Evolutionary conservation across 495 filamentous ascomycete genomes (phyloP).

Genomic region (Tuber indicum): DNA sequence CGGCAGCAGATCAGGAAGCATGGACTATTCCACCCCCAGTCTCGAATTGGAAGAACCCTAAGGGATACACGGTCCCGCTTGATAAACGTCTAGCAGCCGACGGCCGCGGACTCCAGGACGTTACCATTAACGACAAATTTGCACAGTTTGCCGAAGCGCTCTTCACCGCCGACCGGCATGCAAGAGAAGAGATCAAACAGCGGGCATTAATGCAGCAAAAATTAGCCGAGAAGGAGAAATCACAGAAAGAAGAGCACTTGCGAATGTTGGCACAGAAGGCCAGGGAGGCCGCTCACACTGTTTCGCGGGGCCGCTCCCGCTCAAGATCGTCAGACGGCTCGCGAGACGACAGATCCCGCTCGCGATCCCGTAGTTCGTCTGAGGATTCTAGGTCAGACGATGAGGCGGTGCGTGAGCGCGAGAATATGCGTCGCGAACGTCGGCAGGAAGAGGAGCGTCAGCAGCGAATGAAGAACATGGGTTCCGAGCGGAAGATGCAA

Average conservation of each 20-base stretch:
- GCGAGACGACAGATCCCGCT: constrained; percentile 30
- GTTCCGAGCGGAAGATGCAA: constrained; percentile 79
- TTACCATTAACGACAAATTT: constrained; percentile 98
- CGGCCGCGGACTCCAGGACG: constrained; percentile 85
- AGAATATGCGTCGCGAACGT: constrained; percentile 68
- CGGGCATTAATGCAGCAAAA: constrained; percentile 92
- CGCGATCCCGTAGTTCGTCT: constrained; percentile 47
- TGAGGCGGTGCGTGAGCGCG: constrained; percentile 67
- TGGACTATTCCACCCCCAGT: constrained; percentile 95
- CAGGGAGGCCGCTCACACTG: constrained; percentile 63
- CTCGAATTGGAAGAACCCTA: constrained; percentile 98
- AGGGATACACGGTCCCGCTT: constrained; percentile 92
- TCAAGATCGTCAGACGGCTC: constrained; percentile 48
- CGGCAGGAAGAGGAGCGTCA: constrained; percentile 79
- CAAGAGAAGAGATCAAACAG: constrained; percentile 89
- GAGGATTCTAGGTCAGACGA: constrained; percentile 53
- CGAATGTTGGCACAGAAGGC: constrained; percentile 86
- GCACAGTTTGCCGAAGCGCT: constrained; percentile 92
- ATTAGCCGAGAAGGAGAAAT: constrained; percentile 92
- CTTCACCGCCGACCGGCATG: constrained; percentile 89
- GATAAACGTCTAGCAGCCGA: constrained; percentile 97
- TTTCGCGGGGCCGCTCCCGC: constrained; percentile 50
- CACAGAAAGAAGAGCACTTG: constrained; percentile 86
- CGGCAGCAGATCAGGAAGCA: constrained; percentile 92
- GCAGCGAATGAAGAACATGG: constrained; percentile 91